These are phyloP conservation scores for Phaeodactylum tricornutum DNA, from an alignment of 108 stramenopile species.

Conservation along the genomic window DNA sequence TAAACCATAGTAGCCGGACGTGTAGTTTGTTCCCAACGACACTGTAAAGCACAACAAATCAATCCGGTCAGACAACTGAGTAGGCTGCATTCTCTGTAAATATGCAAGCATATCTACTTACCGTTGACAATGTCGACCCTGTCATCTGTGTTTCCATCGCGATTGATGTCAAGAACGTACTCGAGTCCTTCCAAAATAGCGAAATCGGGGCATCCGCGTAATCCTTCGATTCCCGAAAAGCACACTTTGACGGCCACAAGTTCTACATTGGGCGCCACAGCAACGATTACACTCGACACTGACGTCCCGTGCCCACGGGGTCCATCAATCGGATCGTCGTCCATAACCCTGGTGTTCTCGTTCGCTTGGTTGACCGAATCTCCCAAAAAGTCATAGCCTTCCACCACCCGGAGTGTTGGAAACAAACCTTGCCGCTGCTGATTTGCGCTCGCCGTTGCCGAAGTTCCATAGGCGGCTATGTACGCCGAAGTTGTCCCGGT, in stretches of 20 bases:
- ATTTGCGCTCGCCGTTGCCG: neutral
- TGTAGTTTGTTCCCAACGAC: neutral
- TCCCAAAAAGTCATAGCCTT: conserved; percentile 14
- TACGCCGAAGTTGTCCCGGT: conserved; percentile 6
- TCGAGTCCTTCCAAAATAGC: conserved; percentile 14
- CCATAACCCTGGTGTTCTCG: conserved; percentile 4
- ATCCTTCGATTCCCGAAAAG: neutral
- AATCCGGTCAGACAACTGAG: neutral
- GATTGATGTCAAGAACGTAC: conserved; percentile 10
- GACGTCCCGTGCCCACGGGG: conserved; percentile 13
- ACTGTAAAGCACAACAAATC: neutral
- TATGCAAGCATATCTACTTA: neutral
- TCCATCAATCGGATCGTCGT: conserved; percentile 18
- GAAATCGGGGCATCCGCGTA: conserved; percentile 11
- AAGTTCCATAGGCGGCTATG: conserved; percentile 1
- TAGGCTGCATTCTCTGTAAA: neutral
- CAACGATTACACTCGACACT: conserved; percentile 12
- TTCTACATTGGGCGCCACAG: conserved; percentile 14
- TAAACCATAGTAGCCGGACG: neutral
- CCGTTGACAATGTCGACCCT: conserved; percentile 3
- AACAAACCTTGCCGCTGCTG: conserved; percentile 9
- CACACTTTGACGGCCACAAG: conserved; percentile 16
- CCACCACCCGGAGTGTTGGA: conserved; percentile 13
- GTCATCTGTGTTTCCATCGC: conserved; percentile 9
- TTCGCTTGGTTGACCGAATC: neutral